These are phyloP conservation scores for Zygosaccharomyces pseudobailii DNA, from an alignment of 1,139 yeast species.

Conservation along the genomic window DNA sequence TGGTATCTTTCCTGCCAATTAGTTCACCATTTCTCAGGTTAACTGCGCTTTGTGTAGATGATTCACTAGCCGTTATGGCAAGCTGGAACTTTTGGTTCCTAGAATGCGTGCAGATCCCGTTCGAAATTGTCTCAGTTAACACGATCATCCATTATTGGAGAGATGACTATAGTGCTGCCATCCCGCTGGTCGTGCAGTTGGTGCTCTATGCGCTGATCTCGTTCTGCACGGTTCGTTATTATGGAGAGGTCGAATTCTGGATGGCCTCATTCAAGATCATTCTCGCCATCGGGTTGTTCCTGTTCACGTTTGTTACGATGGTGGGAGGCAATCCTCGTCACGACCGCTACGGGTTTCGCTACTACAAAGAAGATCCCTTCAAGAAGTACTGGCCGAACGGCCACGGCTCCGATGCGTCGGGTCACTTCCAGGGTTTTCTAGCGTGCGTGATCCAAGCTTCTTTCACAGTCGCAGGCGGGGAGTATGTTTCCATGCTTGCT, in stretches of 20 bases:
- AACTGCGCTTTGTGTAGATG: conserved; percentile 56
- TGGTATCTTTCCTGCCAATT: conserved; percentile 75
- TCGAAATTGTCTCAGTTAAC: conserved; percentile 76
- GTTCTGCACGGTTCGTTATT: conserved; percentile 63
- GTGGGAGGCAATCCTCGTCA: conserved; percentile 74
- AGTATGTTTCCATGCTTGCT: conserved; percentile 77
- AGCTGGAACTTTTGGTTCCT: conserved; percentile 79
- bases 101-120: conserved; percentile 73
- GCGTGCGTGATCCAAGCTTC: conserved; percentile 57
- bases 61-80: conserved; percentile 70
- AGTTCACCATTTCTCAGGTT: conserved; percentile 59
- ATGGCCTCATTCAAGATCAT: conserved; percentile 67
- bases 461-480: conserved; percentile 80
- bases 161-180: conserved; percentile 65
- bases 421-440: conserved; percentile 68
- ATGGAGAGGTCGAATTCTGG: conserved; percentile 83
- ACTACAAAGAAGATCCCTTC: conserved; percentile 56
- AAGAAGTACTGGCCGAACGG: conserved; percentile 55
- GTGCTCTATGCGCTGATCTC: conserved; percentile 59
- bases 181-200: conserved; percentile 58
- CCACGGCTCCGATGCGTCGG: conserved; percentile 37
- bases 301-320: conserved; percentile 75
- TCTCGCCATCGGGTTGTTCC: conserved; percentile 63
- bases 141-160: conserved; percentile 77
- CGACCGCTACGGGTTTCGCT: conserved; percentile 63